Base-by-base conservation (phyloP, 2,329 filamentous ascomycete species). In the Colletotrichum camelliae region DNA sequence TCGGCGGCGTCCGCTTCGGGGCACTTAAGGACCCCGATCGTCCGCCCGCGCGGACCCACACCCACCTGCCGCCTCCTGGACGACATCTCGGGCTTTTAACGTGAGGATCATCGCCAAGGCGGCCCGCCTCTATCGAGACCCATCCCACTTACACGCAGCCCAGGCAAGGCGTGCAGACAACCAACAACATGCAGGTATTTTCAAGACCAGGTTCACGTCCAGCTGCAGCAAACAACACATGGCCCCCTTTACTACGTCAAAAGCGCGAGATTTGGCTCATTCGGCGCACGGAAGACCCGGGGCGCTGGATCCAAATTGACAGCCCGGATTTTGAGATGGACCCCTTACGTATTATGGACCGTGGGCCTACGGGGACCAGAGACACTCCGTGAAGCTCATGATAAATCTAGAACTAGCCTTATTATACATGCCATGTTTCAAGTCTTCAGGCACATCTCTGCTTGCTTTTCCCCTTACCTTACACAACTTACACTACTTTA, bases 251-350 rank as follows among this genome's bases (percentile, higher is more conserved):
- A 48, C 37, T 72, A 68, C 58, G 73, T 71, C 70, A 65, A 65
- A n/a, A 57, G 48, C 48, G 57, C 57, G 27, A 58, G 21, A 55
- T 64, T 39, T 58, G 64, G 33, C 43, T 27, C 35, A 64, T 75
- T 57, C 48, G 31, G 61, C 48, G 27, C 35, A 52, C 64, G 70
- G 73, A 73, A 67, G 64, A 73, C 64, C 73, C 73, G 70, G 73
- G 31, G 39, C 33, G 55, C 35, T 64, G 69, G 69, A 58, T 68
- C 57, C 33, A 73, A 68, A 18, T 39, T 72, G 64, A 64, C 24
- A 43, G 62, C 24, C 65, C 73, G 73, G 69, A 57, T 73, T 62
- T 39, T 72, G 55, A 75, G 70, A 75, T 75, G 69, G 73, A 73
- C 70, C 70, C 70, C 73, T 72, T 72, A 29, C 64, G 62, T 73